Base-by-base conservation (phyloP, 768 basidiomycete species). In the Boletus rubroflammeus region DNA sequence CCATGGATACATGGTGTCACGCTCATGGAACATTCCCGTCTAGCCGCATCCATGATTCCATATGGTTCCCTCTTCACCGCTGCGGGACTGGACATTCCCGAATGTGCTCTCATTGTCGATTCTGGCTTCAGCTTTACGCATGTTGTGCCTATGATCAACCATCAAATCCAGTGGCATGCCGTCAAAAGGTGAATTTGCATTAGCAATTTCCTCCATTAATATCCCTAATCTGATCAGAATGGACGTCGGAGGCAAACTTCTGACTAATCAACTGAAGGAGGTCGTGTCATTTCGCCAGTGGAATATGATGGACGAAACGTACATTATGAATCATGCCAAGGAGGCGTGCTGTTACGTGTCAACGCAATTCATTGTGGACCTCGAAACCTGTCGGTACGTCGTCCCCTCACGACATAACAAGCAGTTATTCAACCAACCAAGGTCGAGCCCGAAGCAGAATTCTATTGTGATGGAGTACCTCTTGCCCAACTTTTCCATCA, bases 251-350 rank as follows among this genome's bases (percentile, higher is more conserved):
- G 96, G 95, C 44, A 97, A 98, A 73, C 79, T 98, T 10, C 71
- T 98, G 53, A 98, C 95, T 25, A 98, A 98, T 72, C 90, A 96
- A 48, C 80, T 98, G 23, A 97, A 97, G 67, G 91, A 95, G 66
- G 79, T 95, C 42, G 83, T 95, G 6, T 96, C 93, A 13, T 98
- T 90, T 69, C 85, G 96, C 41, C 95, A 98, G 67, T 98, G 92
- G 90, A 92, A 98, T 70, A 93, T 98, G 90, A 94, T 95, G 86
- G 93, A 97, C 64, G 88, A 98, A 69, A 95, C 93, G 3, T 83
- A 88, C 69, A 89, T 98, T 66, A 86, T 97, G 77, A 94, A 96
- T 73, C 81, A 88, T 63, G 88, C 93, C 63, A 94, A 96, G 70
- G 93, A 98, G 70, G 71, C 81, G 15, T 94, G 92, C 67, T 94